These are phyloP conservation scores for Platismatia glauca DNA, from an alignment of 495 filamentous ascomycete genomes.

Conservation along the genomic window DNA sequence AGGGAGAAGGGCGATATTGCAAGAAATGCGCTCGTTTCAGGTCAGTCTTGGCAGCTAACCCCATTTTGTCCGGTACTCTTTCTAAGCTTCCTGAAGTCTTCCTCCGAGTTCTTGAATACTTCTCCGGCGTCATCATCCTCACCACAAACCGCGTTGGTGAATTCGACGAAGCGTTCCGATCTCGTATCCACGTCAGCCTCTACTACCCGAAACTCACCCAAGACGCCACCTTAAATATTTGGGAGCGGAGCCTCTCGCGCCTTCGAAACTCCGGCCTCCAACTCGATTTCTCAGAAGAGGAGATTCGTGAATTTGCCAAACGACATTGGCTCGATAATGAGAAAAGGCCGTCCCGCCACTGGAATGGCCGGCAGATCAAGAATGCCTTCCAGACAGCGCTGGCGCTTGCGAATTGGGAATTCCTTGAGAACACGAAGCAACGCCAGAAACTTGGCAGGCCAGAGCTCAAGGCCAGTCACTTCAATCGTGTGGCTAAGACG, in stretches of 20 bases:
- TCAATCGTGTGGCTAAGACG: background rate
- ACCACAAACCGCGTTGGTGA: constrained; percentile 42
- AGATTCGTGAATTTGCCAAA: background rate
- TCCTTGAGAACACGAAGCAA: background rate
- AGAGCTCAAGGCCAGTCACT: background rate
- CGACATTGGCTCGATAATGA: background rate
- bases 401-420: constrained; percentile 32
- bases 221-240: constrained; percentile 7
- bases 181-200: constrained; percentile 37
- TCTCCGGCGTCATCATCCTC: constrained; percentile 47
- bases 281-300: background rate
- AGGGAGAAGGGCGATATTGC: constrained; percentile 30
- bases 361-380: constrained; percentile 43
- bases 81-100: constrained; percentile 30
- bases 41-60: background rate
- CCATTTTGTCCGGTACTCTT: background rate
- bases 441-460: background rate
- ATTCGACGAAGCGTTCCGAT: constrained; percentile 43
- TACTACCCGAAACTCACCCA: constrained; percentile 10
- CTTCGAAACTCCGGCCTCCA: background rate
- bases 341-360: constrained; percentile 13
- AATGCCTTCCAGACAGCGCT: constrained; percentile 39
- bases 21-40: constrained; percentile 25
- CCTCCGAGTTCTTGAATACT: constrained; percentile 46
- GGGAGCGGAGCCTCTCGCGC: constrained; percentile 1